Conservation (phyloP, 306 rosid genomes). For the Crotalaria pallida region DNA sequence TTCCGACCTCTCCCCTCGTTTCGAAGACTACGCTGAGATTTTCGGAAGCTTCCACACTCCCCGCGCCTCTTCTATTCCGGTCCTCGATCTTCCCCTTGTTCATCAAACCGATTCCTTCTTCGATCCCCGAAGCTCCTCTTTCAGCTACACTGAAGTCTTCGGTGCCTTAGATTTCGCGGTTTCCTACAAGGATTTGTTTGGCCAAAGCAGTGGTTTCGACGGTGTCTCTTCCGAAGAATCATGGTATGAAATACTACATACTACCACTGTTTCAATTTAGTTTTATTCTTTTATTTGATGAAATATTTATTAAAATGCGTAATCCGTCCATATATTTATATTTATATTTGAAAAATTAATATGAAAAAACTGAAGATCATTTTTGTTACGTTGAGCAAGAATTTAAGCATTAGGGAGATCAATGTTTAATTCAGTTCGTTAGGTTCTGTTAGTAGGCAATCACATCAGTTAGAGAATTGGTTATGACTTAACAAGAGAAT, state of each 20-base stretch:
- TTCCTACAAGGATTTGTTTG: conserved; percentile 47
- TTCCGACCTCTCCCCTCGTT: conserved; percentile 61
- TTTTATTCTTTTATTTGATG: neutral
- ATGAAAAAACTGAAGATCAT: neutral
- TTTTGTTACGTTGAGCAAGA: neutral
- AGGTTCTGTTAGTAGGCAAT: too few species aligned
- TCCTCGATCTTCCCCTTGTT: conserved; percentile 61
- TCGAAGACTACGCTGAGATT: conserved; percentile 85
- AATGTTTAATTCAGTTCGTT: too few species aligned
- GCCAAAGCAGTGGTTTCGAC: conserved; percentile 17
- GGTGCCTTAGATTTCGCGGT: conserved; percentile 60
- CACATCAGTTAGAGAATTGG: too few species aligned
- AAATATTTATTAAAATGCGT: too few species aligned
- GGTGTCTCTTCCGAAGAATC: conserved; percentile 56
- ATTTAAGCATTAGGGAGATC: too few species aligned
- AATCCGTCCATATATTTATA: neutral
- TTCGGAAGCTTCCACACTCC: conserved; percentile 61
- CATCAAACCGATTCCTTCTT: conserved; percentile 54
- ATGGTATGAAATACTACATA: conserved; percentile 42
- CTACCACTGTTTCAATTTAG: neutral
- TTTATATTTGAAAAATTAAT: neutral
- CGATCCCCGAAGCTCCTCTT: conserved; percentile 56
- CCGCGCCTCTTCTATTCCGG: conserved; percentile 74
- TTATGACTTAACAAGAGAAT: neutral
- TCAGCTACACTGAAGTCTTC: conserved; percentile 67